Base-by-base conservation (phyloP, 2,329 filamentous ascomycete species). In the Magnaporthales sp. region DNA sequence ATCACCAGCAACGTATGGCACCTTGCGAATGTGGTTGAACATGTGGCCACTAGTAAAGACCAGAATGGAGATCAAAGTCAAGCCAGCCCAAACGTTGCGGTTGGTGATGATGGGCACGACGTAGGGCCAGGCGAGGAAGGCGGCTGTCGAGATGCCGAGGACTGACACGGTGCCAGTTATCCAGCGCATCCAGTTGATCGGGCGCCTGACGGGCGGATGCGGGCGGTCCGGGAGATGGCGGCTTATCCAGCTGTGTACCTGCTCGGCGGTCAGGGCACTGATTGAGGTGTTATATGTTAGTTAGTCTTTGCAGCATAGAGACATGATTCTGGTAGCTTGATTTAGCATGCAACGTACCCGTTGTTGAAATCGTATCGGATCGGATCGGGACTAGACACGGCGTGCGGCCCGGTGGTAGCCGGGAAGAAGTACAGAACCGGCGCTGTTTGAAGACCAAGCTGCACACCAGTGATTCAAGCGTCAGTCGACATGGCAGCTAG, bases 21-120 rank as follows among this genome's bases (percentile, higher is more conserved):
- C 92, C 77, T 95, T 94, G 72, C 96, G 88, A 75, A 99, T 99
- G 75, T 97, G 93, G 78, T 98, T 99, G 85, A 96, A 99, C 96
- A 99, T 99, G 79, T 98, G 93, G 54, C 95, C 96, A 72, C 91
- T 95, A 62, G 91, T 97, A 80, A 98, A 99, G 67, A 97, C 83
- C 58, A 99, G 85, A 69, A 99, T 93, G 15, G 89, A 84, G 73
- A 98, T 93, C 71, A 99, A 81, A 77, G 91, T 96, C 73, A 96
- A 79, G 26, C 91, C 92, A 27, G 94, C 93, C 95, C 95, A 99
- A 22, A 98, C 80, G 74, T 96, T 98, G 72, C 94, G 90, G 81
- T 90, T 97, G 77, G 93, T 91, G 46, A 97, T 77, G 68, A 97
- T 74, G 3, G 94, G 94, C 11, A 94, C 75, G 13, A 97, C 74